A percentile compares a stretch with the other conserved stretches of the same genome.
phyloP scores from a whole-genome alignment of 805 yeast species.

The Starmerella stellata region DNA sequence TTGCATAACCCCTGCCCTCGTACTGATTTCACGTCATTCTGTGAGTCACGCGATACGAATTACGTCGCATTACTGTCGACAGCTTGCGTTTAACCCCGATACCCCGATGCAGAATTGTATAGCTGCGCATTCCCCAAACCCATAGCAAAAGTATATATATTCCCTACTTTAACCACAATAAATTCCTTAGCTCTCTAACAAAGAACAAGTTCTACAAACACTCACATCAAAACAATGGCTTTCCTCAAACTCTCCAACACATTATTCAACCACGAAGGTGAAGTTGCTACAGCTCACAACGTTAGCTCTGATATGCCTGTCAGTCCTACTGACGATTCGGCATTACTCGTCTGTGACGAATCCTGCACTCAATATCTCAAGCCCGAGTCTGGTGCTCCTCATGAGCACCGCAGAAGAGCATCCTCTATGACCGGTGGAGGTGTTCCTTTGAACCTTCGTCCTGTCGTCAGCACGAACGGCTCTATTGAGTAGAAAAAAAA shows the following conservation, averaged over 20 bases:
- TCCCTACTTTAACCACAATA: no score
- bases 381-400: not conserved
- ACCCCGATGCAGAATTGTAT: not conserved
- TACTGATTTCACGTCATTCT: not conserved
- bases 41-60: not conserved
- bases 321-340: not conserved
- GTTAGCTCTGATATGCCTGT: slow-evolving; percentile 2
- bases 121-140: not conserved
- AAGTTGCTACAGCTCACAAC: not conserved
- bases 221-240: slow-evolving; percentile 6
- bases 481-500: not conserved
- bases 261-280: slow-evolving; percentile 13
- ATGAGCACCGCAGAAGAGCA: slow-evolving; percentile 8
- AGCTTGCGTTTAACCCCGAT: not conserved
- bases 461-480: slow-evolving; percentile 2
- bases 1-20: not conserved
- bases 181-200: no score
- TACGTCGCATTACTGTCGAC: not conserved
- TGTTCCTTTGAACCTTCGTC: slow-evolving; percentile 10
- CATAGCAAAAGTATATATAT: no score
- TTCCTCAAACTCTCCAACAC: slow-evolving; percentile 11
- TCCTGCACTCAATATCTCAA: not conserved
- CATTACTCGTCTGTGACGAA: not conserved
- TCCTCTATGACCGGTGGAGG: slow-evolving; percentile 17
- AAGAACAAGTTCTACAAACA: no score